These are phyloP conservation scores for Dictyostelium purpureum DNA, from an alignment of 78 protist species.

Conservation along the genomic window DNA sequence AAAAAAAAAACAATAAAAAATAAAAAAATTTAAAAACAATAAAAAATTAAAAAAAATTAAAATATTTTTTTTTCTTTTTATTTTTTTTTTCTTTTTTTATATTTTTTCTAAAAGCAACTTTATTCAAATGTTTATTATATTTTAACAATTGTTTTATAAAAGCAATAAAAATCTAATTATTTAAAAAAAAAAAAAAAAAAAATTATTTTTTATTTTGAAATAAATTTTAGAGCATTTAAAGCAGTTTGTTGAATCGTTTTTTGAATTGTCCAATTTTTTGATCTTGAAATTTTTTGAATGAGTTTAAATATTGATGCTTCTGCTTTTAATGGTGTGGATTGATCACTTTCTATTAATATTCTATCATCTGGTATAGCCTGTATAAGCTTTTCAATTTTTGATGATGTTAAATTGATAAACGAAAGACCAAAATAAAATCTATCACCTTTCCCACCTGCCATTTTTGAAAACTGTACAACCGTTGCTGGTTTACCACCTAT, in stretches of 20 bases:
- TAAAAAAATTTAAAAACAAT: neutral
- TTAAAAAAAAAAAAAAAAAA: too few species aligned
- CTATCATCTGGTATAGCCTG: constrained; percentile 54
- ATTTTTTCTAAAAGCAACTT: too few species aligned
- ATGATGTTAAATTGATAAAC: constrained; percentile 56
- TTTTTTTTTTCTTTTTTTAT: neutral
- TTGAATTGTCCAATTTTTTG: constrained; percentile 53
- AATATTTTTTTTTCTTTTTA: neutral
- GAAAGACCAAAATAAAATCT: constrained; percentile 66
- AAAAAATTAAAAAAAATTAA: too few species aligned
- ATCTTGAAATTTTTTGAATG: neutral
- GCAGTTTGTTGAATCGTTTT: constrained; percentile 19
- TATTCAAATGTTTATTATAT: too few species aligned
- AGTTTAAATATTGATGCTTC: constrained; percentile 6
- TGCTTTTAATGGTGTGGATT: constrained; percentile 28
- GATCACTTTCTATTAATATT: constrained; percentile 45
- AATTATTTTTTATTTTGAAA: neutral
- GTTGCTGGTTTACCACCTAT: constrained; percentile 62
- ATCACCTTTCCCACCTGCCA: constrained; percentile 34
- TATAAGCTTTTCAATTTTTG: constrained; percentile 36
- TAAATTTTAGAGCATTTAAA: constrained; percentile 24
- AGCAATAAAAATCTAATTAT: too few species aligned
- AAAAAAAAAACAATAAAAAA: neutral
- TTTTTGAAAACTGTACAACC: constrained; percentile 6
- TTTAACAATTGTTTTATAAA: too few species aligned